Evolutionary conservation across 176 grass and related monocot genomes (phyloP).

Genomic region (Oryza nivara): DNA sequence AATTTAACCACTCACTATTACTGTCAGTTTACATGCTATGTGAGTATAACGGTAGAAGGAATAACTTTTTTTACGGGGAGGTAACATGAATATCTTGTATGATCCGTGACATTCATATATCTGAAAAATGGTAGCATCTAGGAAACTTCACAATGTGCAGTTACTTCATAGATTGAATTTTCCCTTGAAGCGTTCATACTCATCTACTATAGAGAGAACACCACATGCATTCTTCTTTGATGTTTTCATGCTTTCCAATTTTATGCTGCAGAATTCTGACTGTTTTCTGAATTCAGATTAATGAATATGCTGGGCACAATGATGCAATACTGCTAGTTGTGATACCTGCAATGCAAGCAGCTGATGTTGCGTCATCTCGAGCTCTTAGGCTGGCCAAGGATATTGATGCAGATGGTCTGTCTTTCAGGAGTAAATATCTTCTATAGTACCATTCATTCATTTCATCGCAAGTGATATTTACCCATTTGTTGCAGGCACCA

Average conservation of each 20-base stretch:
- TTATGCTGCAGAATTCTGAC: slow-evolving; percentile 13
- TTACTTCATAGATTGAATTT: slow-evolving; percentile 18
- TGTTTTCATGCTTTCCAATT: neutral
- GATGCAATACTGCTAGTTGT: slow-evolving; percentile 90
- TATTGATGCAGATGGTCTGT: slow-evolving; percentile 91
- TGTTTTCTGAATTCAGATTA: slow-evolving; percentile 64
- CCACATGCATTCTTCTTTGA: neutral
- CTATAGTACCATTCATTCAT: neutral
- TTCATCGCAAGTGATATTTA: slow-evolving; percentile 17
- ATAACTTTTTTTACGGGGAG: too few relatives aligned
- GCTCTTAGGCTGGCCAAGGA: slow-evolving; percentile 90
- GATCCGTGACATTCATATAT: neutral
- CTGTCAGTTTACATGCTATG: neutral
- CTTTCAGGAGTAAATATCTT: slow-evolving; percentile 15
- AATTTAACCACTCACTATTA: neutral
- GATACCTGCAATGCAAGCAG: slow-evolving; percentile 84
- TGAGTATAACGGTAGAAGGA: neutral
- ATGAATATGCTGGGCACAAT: slow-evolving; percentile 82
- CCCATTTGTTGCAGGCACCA: slow-evolving; percentile 62
- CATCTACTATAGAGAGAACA: slow-evolving; percentile 2
- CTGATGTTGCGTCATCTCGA: slow-evolving; percentile 78
- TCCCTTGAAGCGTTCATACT: neutral
- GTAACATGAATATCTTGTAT: neutral
- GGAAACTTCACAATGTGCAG: neutral
- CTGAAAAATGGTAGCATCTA: neutral